A percentile compares a stretch with the other conserved stretches of the same genome.
Conservation (phyloP, 768 basidiomycete genomes). For the Amanita subjunquillea region DNA sequence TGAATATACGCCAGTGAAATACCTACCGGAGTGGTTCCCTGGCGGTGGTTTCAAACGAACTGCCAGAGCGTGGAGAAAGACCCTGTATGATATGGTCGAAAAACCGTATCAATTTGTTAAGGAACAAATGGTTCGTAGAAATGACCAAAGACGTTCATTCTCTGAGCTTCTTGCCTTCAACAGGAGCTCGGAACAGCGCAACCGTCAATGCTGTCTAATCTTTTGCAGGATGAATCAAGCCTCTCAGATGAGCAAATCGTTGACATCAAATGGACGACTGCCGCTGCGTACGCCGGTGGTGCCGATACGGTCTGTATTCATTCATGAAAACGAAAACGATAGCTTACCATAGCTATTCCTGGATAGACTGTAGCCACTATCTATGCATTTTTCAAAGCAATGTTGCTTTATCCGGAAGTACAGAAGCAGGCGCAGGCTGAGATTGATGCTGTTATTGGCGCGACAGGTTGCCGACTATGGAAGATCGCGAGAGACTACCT, state of each 20-base stretch:
- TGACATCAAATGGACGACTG: no score
- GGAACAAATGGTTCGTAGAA: no score
- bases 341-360: background rate
- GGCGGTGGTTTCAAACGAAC: slow-evolving; percentile 35
- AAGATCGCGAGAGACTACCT: slow-evolving; percentile 21
- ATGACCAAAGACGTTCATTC: no score
- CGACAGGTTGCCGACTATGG: slow-evolving; percentile 27
- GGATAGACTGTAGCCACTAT: slow-evolving; percentile 29
- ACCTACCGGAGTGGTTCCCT: slow-evolving; percentile 35
- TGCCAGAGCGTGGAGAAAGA: slow-evolving; percentile 3
- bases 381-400: slow-evolving; percentile 28
- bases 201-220: no score
- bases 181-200: no score
- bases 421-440: slow-evolving; percentile 15
- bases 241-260: no score
- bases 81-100: slow-evolving; percentile 18
- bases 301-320: slow-evolving; percentile 17
- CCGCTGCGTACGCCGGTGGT: slow-evolving; percentile 31
- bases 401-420: slow-evolving; percentile 7
- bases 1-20: slow-evolving; percentile 18
- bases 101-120: slow-evolving; percentile 27
- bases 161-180: no score
- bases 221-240: no score
- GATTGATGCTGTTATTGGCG: slow-evolving; percentile 24
- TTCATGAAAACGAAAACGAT: background rate